Conservation (phyloP, 2,329 filamentous ascomycete species). For the Emergomyces pasteurianus region DNA sequence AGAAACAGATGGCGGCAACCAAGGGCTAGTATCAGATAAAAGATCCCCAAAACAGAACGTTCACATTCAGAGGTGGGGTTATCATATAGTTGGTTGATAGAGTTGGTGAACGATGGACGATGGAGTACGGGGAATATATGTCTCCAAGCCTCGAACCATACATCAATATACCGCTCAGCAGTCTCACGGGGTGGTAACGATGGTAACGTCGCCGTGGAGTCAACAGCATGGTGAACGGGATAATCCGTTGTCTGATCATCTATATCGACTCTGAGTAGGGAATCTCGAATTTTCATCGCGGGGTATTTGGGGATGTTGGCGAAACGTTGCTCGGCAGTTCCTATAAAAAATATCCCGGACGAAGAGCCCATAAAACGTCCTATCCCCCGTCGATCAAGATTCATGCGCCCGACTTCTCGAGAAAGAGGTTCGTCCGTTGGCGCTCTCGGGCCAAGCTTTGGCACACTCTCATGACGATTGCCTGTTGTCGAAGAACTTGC, state of each 20-base stretch:
- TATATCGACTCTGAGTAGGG: conserved; percentile 8
- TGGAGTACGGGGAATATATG: conserved; percentile 9
- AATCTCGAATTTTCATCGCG: conserved; percentile 6
- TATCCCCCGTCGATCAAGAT: conserved; percentile 5
- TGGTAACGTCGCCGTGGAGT: not conserved
- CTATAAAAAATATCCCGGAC: conserved; percentile 9
- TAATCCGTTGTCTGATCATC: conserved; percentile 8
- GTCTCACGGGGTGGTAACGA: conserved; percentile 6
- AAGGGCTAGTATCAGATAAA: conserved; percentile 8
- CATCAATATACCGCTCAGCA: conserved; percentile 6
- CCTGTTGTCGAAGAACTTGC: not conserved
- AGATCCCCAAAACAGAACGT: conserved; percentile 5
- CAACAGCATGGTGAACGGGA: conserved; percentile 1
- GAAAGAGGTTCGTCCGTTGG: conserved; percentile 8
- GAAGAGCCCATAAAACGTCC: conserved; percentile 10
- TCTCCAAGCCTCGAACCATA: conserved; percentile 9
- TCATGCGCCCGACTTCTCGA: conserved; percentile 9
- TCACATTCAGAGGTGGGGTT: not conserved
- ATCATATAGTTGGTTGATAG: conserved; percentile 5
- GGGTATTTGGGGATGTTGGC: conserved; percentile 3
- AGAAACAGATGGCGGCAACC: conserved; percentile 7
- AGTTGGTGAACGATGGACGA: conserved; percentile 7
- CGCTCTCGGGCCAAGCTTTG: not conserved
- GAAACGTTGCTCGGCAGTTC: conserved; percentile 8
- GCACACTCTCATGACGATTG: not conserved